Conservation (phyloP, 1,139 yeast genomes). For the Pichia sp. region DNA sequence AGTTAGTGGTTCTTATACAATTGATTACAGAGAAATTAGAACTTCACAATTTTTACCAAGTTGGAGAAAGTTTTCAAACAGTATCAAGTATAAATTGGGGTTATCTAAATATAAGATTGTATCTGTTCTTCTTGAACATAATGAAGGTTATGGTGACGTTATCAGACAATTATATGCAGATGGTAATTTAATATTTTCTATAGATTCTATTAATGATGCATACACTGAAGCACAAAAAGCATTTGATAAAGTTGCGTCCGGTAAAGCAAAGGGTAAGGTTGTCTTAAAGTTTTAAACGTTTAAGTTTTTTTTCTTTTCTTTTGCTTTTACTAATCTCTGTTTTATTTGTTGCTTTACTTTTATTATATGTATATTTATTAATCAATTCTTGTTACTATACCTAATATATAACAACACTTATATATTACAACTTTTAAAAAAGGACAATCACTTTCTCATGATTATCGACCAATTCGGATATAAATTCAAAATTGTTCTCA, state of each 20-base stretch:
- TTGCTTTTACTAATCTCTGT: not conserved
- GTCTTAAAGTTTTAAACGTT: constrained; percentile 27
- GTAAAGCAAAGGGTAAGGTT: constrained; percentile 59
- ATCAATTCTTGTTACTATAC: not conserved
- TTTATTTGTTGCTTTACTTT: not conserved
- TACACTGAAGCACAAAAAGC: constrained; percentile 45
- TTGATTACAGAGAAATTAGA: constrained; percentile 17
- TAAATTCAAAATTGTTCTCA: constrained; percentile 11
- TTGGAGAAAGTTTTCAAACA: constrained; percentile 12
- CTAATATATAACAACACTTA: not conserved
- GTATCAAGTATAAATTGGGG: constrained; percentile 19
- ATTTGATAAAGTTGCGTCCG: constrained; percentile 38
- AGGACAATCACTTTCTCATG: constrained; percentile 26
- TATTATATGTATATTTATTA: not conserved
- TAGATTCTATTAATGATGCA: constrained; percentile 51
- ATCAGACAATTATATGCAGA: constrained; percentile 35
- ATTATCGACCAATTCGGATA: constrained; percentile 17
- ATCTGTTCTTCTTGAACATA: constrained; percentile 3
- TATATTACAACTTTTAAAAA: constrained; percentile 12
- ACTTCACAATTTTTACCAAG: constrained; percentile 14
- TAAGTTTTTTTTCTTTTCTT: not conserved
- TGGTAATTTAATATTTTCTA: constrained; percentile 38
- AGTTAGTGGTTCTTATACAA: constrained; percentile 32
- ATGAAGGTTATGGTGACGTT: constrained; percentile 15
- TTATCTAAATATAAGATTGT: constrained; percentile 20